Evolutionary conservation across 202 grass and related monocot species (phyloP).

Genomic region (Hordeum pubiflorum): DNA sequence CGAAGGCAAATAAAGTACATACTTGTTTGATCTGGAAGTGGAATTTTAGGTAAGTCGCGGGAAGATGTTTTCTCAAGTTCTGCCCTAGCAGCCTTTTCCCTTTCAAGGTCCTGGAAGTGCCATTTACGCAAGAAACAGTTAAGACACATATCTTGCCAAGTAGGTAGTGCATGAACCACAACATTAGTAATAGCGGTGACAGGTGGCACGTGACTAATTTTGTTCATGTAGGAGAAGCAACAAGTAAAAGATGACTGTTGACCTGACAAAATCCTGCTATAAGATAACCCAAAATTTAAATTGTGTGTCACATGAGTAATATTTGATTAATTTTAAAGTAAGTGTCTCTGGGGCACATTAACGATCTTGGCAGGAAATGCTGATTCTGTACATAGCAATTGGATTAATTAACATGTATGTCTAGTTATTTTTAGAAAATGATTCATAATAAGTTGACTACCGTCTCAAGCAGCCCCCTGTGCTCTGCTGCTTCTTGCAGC

Average conservation of each 20-base stretch:
- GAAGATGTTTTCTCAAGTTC: slow-evolving; percentile 78
- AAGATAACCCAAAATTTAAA: background rate
- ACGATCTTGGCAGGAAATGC: slow-evolving; percentile 15
- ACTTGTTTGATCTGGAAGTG: slow-evolving; percentile 68
- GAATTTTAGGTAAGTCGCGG: slow-evolving; percentile 47
- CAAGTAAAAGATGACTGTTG: background rate
- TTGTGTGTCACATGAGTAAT: background rate
- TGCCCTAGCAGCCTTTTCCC: slow-evolving; percentile 62
- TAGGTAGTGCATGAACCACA: background rate
- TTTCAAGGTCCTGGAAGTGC: slow-evolving; percentile 80
- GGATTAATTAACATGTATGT: background rate
- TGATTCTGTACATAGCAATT: slow-evolving; percentile 7
- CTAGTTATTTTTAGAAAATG: background rate
- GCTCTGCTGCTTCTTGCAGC: slow-evolving; percentile 61
- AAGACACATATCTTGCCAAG: slow-evolving; percentile 2
- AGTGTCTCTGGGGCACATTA: background rate
- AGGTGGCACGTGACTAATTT: background rate
- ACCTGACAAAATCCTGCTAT: background rate
- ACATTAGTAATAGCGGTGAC: background rate
- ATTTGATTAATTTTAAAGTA: background rate
- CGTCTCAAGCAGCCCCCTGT: slow-evolving; percentile 88
- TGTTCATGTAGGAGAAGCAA: background rate
- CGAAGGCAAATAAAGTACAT: slow-evolving; percentile 10
- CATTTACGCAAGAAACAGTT: slow-evolving; percentile 15
- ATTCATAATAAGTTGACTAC: slow-evolving; percentile 28